Evolutionary conservation across 2,329 filamentous ascomycete species (phyloP), one percentile per base, ranked within the genome.

Genomic region (Paraphoma sp.): DNA sequence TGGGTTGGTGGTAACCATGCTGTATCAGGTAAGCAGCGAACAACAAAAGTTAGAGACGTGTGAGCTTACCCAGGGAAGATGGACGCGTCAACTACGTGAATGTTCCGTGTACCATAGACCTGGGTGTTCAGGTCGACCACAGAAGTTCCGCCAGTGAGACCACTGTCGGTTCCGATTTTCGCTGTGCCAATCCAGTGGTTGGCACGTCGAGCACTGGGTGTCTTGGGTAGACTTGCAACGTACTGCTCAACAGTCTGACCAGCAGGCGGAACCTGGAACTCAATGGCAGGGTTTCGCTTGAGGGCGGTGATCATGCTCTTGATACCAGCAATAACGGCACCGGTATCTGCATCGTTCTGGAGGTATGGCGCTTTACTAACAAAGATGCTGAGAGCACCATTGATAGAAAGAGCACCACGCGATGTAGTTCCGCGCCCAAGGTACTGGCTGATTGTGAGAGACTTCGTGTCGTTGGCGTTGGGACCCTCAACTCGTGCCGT

Each of bases 371-470:
- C 73, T 16, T 81, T 82, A 14, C 84, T 84, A 12, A 90, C 86
- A 1, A 82, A 76, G 63, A 89, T 87, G 63, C 77, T 81, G 14
- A 90, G 79, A 10, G 78, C 81, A 47, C 80, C 77, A 40, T 82
- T 86, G 67, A 90, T 88, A 11, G 84, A 86, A 61, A 87, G 83
- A 44, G 83, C 79, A 45, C 87, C 87, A 40, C 86, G 80, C 12
- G 87, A 87, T n/a, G 82, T 83, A 18, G 84, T 79, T 41, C 88
- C 87, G 52, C 86, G 84, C 33, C 86, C 86, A 29, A 90, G 86
- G 75, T 90, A 89, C 60, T 81, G 79, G 45, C 74, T 77, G 58
- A 81, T 78, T 36, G 76, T 78, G 62, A 81, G 75, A 18, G 73
- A 70, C 52, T 67, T 50, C n/a, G 73, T 76, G 60, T 76, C 74